Evolutionary conservation across 805 yeast genomes (phyloP), one percentile per base, ranked within the genome.

Genomic region (Kazachstania bromeliacearum): DNA sequence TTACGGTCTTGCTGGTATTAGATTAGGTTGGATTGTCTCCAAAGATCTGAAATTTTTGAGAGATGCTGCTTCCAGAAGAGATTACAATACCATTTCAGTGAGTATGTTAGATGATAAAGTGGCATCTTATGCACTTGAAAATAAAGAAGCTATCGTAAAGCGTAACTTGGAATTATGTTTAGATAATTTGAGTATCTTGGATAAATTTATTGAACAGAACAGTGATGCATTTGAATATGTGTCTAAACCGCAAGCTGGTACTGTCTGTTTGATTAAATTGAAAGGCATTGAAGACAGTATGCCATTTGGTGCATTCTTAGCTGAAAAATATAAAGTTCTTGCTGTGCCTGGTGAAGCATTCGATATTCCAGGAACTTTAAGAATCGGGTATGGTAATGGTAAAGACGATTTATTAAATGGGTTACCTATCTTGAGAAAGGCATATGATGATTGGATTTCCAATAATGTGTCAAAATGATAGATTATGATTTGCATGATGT

Each of bases 1-100:
- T 3, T 72, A 64, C 44, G 61, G 75, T 1, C 51, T 70, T 33
- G 77, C 78, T 7, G 78, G 78, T 4, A 52, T 71, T 19, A 52
- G 78, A 31, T 34, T 71, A 16, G 77, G 79, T 5, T 73, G 78
- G 78, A 52, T 71, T 8, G 68, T 62, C 4, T 48, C 68, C 6
- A 53, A 55, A 21, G 62, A 67, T 45, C 35, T 35, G 15, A 37
- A 37, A 3, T 40, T 67, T 4, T 37, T 66, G 13, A 40, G 49
- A 10, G 60, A 53, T 30, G 57, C 70, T 16, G 51, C 54, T 17
- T 53, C 62, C 9, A 60, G 67, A 35, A 57, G 77, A 41, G 76
- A 71, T 47, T 73, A 67, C 49, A 70, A 66, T 46, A 71, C 68
- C 7, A 73, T 73, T 30, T 66, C 72, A 2, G 66, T 73, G 12